phyloP scores from a whole-genome alignment of 768 basidiomycete species.

The Punctularia strigosozonata region DNA sequence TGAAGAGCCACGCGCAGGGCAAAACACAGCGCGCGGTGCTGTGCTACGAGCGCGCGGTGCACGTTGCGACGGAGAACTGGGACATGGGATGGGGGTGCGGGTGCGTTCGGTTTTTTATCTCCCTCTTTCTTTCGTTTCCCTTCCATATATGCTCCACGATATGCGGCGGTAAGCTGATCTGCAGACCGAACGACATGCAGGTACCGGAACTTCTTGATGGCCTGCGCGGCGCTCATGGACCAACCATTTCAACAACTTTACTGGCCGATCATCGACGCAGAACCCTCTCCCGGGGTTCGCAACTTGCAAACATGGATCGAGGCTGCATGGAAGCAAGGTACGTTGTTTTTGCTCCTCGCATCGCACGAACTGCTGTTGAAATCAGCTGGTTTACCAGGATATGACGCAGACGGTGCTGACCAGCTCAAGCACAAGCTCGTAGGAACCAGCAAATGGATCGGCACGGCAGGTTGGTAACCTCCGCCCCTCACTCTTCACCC shows the following conservation, averaged over 20 bases:
- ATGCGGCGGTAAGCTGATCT: not conserved
- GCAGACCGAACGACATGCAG: no score
- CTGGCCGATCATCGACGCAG: conserved; percentile 43
- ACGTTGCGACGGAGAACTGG: conserved; percentile 45
- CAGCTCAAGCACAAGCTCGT: conserved; percentile 42
- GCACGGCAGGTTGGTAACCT: conserved; percentile 49
- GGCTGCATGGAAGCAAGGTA: conserved; percentile 66
- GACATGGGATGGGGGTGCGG: conserved; percentile 69
- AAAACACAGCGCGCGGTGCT: conserved; percentile 44
- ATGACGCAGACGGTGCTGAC: conserved; percentile 55
- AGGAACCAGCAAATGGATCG: conserved; percentile 66
- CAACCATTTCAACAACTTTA: conserved; percentile 55
- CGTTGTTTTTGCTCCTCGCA: not conserved
- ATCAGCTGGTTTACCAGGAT: conserved; percentile 31
- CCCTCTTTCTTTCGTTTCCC: not conserved
- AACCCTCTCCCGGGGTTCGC: conserved; percentile 52
- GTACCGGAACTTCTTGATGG: conserved; percentile 78
- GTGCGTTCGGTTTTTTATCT: conserved; percentile 21
- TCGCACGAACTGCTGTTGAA: not conserved
- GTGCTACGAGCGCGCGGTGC: conserved; percentile 50
- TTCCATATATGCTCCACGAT: conserved; percentile 2
- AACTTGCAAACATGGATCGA: conserved; percentile 76
- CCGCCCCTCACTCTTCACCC: not conserved
- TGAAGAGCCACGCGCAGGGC: conserved; percentile 37
- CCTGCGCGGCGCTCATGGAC: conserved; percentile 58